Evolutionary conservation across 805 yeast species (phyloP), one percentile per base, ranked within the genome.

Genomic region (Wickerhamomyces chaumierensis): DNA sequence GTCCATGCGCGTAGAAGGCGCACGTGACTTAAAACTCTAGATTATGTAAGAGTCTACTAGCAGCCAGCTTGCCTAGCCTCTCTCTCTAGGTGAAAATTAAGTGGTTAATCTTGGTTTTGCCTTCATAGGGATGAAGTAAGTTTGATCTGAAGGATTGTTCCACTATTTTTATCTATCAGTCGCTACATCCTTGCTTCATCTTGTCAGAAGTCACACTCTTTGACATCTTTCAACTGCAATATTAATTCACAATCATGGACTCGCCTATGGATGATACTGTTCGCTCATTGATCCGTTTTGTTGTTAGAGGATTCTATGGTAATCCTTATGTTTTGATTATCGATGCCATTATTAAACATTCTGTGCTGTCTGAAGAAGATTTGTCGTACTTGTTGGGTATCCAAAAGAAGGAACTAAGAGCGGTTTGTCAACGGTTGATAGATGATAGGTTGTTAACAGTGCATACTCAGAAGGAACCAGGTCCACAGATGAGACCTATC

Each of bases 291-390:
- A 63, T 90, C 39, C 73, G 94, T 42, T 78, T 81, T 48, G 95
- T 86, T 11, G 77, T 78, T 2, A 69, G 97, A 45, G 88, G 94
- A 15, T 92, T 90, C 61, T 92, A 88, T 55, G 79, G 85, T 28
- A 76, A 78, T 25, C 80, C 84, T n/a, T 82, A 82, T 48, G 79
- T 88, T 32, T 68, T 90, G 34, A 78, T 90, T 8, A 58, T 92
- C 45, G 98, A 90, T 59, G 95, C 96, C 2, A 65, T 90, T 5
- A 60, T 90, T 31, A 73, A 81, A 51, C 98, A 90, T 59, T 80
- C 88, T 14, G 96, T 90, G 8, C 69, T 90, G 23, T 81, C 88
- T 16, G 98, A 92, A 59, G 96, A 90, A 44, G 98, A 92, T 60
- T 66, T 92, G 54, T 73, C 82, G 23, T 78, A 75, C 52, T 66